Evolutionary conservation across 2,329 filamentous ascomycete genomes (phyloP).

Genomic region (Dissoconium aciculare): DNA sequence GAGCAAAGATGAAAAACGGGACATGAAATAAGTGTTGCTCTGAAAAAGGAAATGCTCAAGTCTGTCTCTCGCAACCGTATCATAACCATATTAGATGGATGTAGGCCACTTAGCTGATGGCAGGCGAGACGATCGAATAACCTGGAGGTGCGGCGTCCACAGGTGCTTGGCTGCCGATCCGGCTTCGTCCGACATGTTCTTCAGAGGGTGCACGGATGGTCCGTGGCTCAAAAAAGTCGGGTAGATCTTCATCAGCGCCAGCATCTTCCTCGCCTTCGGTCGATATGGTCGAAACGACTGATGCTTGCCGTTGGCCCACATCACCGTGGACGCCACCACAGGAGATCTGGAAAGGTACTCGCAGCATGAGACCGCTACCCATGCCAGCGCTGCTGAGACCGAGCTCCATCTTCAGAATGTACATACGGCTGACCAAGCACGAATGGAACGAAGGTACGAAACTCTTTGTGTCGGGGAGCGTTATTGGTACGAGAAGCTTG

Average conservation of each 20-base stretch:
- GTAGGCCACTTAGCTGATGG: too few relatives aligned
- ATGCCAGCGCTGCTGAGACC: slow-evolving; percentile 38
- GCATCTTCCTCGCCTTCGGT: slow-evolving; percentile 13
- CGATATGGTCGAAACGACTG: slow-evolving; percentile 17
- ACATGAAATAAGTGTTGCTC: too few relatives aligned
- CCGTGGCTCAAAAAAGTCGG: slow-evolving; percentile 12
- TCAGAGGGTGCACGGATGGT: slow-evolving; percentile 21
- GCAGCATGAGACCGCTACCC: slow-evolving; percentile 27
- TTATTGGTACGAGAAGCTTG: slow-evolving; percentile 47
- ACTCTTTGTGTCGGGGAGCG: slow-evolving; percentile 41
- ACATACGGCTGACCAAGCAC: slow-evolving; percentile 50
- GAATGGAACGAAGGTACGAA: slow-evolving; percentile 57
- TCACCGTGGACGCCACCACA: slow-evolving; percentile 8
- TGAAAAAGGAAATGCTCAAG: too few relatives aligned
- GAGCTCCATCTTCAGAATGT: slow-evolving; percentile 45
- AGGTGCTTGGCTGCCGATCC: neutral
- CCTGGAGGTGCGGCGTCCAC: slow-evolving; percentile 16
- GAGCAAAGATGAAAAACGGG: too few relatives aligned
- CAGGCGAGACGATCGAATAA: slow-evolving; percentile 15
- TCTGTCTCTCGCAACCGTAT: too few relatives aligned
- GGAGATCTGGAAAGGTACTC: slow-evolving; percentile 33
- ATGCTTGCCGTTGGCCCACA: slow-evolving; percentile 3
- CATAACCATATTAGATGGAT: too few relatives aligned
- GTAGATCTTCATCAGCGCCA: slow-evolving; percentile 3
- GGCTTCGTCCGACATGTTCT: slow-evolving; percentile 5